These are phyloP conservation scores for Chenopodium berlandieri DNA, from an alignment of 148 eudicot genomes.

Conservation along the genomic window DNA sequence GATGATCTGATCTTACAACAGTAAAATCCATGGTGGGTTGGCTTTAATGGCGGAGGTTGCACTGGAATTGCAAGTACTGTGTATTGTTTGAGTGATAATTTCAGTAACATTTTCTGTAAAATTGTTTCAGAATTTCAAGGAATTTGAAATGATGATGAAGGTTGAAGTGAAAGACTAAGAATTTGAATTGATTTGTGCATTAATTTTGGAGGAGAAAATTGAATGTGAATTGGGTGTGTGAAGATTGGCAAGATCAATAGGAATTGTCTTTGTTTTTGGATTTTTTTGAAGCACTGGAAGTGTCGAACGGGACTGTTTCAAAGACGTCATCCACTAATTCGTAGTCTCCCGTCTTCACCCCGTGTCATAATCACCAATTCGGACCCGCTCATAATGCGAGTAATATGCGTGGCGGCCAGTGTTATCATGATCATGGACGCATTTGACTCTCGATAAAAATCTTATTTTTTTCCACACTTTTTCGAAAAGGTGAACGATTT, in stretches of 20 bases:
- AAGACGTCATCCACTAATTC: constrained; percentile 1
- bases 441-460: no score
- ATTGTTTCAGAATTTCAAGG: not conserved
- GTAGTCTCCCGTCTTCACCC: not conserved
- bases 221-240: not conserved
- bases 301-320: not conserved
- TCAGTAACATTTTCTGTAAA: not conserved
- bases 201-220: not conserved
- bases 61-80: constrained; percentile 24
- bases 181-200: not conserved
- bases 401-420: no score
- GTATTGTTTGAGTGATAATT: constrained; percentile 15
- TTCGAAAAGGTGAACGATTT: no score
- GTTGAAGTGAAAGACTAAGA: not conserved
- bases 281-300: not conserved
- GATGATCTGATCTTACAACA: constrained; percentile 21
- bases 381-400: not conserved
- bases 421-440: no score
- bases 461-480: no score
- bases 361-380: not conserved
- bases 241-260: not conserved
- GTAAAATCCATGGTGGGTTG: constrained; percentile 3
- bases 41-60: constrained; percentile 18
- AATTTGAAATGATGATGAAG: not conserved
- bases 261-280: not conserved